These are phyloP conservation scores for Rhizopogon roseolus DNA, from an alignment of 768 basidiomycete species.

Conservation along the genomic window DNA sequence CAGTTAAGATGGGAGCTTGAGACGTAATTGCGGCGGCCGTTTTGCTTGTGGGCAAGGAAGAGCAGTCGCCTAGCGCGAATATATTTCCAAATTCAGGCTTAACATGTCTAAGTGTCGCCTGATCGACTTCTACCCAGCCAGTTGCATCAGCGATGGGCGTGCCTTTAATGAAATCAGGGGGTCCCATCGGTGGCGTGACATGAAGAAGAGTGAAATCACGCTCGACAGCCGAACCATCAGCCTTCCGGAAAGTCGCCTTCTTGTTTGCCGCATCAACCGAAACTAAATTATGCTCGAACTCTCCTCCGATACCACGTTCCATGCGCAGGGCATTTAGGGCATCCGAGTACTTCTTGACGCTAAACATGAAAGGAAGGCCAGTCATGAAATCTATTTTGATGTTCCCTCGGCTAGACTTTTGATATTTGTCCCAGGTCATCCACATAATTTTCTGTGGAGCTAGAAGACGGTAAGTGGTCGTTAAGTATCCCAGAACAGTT, in stretches of 20 bases:
- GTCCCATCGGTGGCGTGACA: slow-evolving; percentile 90
- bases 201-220: slow-evolving; percentile 83
- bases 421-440: slow-evolving; percentile 89
- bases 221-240: slow-evolving; percentile 63
- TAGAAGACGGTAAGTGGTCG: slow-evolving; percentile 20
- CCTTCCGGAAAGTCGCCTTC: slow-evolving; percentile 80
- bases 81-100: slow-evolving; percentile 80
- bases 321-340: slow-evolving; percentile 74
- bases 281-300: slow-evolving; percentile 81
- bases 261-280: slow-evolving; percentile 65
- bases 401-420: slow-evolving; percentile 50
- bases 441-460: slow-evolving; percentile 94
- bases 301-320: slow-evolving; percentile 73
- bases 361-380: slow-evolving; percentile 95
- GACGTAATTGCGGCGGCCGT: slow-evolving; percentile 92
- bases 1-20: slow-evolving; percentile 85
- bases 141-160: slow-evolving; percentile 74
- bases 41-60: slow-evolving; percentile 90
- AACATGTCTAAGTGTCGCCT: slow-evolving; percentile 74
- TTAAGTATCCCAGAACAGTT: background rate
- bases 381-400: slow-evolving; percentile 78
- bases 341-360: slow-evolving; percentile 93
- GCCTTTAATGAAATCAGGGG: slow-evolving; percentile 72
- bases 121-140: slow-evolving; percentile 90
- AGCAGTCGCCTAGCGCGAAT: slow-evolving; percentile 90